A percentile compares a stretch with the other conserved stretches of the same genome.
Conservation (phyloP, 2,329 filamentous ascomycete species). For the Trichoderma sp. region DNA sequence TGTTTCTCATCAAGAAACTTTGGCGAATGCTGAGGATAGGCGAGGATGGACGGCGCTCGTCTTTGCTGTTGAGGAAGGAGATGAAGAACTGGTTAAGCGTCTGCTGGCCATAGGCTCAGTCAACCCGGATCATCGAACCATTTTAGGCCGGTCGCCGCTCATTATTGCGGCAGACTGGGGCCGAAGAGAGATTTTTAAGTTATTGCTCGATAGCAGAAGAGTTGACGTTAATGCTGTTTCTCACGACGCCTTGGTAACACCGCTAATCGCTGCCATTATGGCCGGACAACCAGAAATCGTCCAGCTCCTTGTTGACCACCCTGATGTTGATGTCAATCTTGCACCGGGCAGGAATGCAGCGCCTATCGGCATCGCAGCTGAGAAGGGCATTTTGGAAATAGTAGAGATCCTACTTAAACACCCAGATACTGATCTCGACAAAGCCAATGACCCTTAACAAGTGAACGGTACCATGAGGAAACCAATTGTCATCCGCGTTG, state of each 20-base stretch:
- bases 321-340: neutral
- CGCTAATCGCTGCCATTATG: neutral
- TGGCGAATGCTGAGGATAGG: neutral
- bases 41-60: neutral
- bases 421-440: neutral
- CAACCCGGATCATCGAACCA: neutral
- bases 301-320: neutral
- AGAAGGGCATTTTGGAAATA: neutral
- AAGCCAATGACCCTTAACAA: neutral
- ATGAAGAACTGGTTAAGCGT: neutral
- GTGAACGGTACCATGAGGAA: neutral
- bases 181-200: neutral
- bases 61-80: neutral
- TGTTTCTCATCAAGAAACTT: neutral
- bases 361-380: neutral
- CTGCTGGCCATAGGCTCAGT: neutral
- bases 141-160: neutral
- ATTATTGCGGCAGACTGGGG: neutral
- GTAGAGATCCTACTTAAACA: neutral
- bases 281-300: neutral
- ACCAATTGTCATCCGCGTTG: neutral
- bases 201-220: neutral
- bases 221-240: neutral
- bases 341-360: neutral
- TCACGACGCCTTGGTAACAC: neutral